Evolutionary conservation across 2,329 filamentous ascomycete species (phyloP).

Genomic region (Monosporascus sp.): DNA sequence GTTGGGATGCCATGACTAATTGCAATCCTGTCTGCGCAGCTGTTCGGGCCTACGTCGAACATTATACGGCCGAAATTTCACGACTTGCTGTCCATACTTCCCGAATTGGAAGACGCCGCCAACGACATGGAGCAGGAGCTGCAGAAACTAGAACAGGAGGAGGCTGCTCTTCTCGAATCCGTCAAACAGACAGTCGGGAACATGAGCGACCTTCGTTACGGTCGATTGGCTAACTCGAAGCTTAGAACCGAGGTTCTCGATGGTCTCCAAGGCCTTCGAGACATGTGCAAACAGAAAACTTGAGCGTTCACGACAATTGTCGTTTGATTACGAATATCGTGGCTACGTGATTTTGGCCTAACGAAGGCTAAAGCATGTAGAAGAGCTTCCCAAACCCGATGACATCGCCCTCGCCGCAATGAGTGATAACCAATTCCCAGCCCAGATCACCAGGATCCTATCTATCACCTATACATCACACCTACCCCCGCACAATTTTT

Average conservation of each 20-base stretch:
- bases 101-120: constrained; percentile 64
- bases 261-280: constrained; percentile 59
- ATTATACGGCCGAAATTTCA: constrained; percentile 48
- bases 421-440: not conserved
- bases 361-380: constrained; percentile 1
- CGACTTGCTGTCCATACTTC: constrained; percentile 58
- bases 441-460: not conserved
- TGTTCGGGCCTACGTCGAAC: constrained; percentile 49
- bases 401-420: not conserved
- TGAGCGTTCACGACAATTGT: constrained; percentile 18
- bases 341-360: constrained; percentile 5
- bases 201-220: constrained; percentile 79
- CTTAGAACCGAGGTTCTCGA: constrained; percentile 63
- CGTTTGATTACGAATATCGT: constrained; percentile 17
- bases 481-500: constrained; percentile 1
- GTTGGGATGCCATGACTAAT: constrained; percentile 4
- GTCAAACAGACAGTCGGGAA: constrained; percentile 63
- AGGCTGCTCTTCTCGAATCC: constrained; percentile 51
- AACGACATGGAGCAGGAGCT: constrained; percentile 64
- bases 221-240: constrained; percentile 61
- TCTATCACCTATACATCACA: not conserved
- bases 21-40: constrained; percentile 33
- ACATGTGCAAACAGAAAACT: constrained; percentile 50
- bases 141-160: constrained; percentile 58
- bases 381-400: not conserved